Evolutionary conservation across 177 flowering plant species (phyloP), one percentile per base, ranked within the genome.

Genomic region (Vitis hybrid): DNA sequence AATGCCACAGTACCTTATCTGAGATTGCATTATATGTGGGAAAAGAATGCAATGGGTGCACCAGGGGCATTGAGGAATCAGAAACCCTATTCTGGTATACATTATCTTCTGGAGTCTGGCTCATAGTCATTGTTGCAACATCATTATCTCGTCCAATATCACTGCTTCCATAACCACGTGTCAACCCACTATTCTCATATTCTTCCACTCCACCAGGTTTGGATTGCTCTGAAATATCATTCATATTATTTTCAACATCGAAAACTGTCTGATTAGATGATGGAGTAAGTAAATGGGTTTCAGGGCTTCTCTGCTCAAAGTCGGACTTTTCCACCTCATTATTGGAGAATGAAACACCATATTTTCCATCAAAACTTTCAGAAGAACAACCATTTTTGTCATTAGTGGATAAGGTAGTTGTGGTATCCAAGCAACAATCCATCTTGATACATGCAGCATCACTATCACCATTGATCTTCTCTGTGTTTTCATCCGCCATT

Each of bases 1-100:
- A 32, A 55, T 18, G 59, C 55, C 11, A n/a, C 60, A 55, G 48
- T 85, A 89, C 91, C 94, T 85, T 78, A 54, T 77, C 68, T 5
- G 80, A 74, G 34, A 62, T 58, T 69, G 77, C 34, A 65, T 66
- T 62, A 51, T 58, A 56, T 52, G 78, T 34, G 10, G 82, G 76
- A 64, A 78, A 74, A 71, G 60, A 56, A 9, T 62, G 54, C 40
- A 67, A 62, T 32, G 79, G 62, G 59, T 79, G 79, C 62, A 65
- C 32, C 30, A 57, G 15, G 18, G 75, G 40, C 60, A 66, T 21
- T 30, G 73, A 62, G 12, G 74, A 67, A 49, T 69, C 76, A 17
- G 75, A 45, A 64, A 58, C 59, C 49, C 60, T 78, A 72, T 50
- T 23, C 7, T 65, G 73, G 15, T 60, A 10, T 57, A 17, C 50